Conservation (phyloP, 2,329 filamentous ascomycete genomes). For the Balansia obtecta region DNA sequence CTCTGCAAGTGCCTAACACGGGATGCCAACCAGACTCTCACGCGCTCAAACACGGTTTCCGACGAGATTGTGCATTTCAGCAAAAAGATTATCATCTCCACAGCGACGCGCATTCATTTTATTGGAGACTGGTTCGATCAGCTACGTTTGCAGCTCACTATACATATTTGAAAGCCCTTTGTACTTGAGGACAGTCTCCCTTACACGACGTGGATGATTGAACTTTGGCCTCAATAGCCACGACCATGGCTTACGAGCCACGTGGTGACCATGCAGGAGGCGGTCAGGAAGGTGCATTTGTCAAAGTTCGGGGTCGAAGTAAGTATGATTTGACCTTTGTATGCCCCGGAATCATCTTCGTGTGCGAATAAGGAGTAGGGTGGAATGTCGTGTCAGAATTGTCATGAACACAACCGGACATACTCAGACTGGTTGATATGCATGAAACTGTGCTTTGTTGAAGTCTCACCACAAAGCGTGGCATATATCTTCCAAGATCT, state of each 20-base stretch:
- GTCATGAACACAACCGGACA: too few species aligned
- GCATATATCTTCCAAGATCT: too few species aligned
- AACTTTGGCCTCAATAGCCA: not conserved
- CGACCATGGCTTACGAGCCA: constrained; percentile 40
- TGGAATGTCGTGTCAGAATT: not conserved
- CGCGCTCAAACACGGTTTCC: not conserved
- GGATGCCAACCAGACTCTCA: not conserved
- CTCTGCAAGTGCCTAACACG: not conserved
- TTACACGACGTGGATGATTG: constrained; percentile 4
- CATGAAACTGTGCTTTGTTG: too few species aligned
- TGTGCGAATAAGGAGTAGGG: not conserved
- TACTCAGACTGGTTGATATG: too few species aligned
- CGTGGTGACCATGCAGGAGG: constrained; percentile 35
- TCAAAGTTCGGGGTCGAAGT: constrained; percentile 40
- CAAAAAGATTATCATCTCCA: not conserved
- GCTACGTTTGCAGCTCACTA: not conserved
- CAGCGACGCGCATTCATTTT: too few species aligned
- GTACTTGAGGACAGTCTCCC: not conserved
- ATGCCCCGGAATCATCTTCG: not conserved
- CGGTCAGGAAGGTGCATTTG: constrained; percentile 31
- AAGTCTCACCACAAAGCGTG: too few species aligned
- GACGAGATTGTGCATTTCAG: not conserved
- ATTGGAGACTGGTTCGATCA: too few species aligned
- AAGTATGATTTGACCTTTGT: constrained; percentile 19
- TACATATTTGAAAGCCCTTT: not conserved